Evolutionary conservation across 2,329 filamentous ascomycete species (phyloP), one percentile per base, ranked within the genome.

Genomic region (Neofusicoccum ribis): DNA sequence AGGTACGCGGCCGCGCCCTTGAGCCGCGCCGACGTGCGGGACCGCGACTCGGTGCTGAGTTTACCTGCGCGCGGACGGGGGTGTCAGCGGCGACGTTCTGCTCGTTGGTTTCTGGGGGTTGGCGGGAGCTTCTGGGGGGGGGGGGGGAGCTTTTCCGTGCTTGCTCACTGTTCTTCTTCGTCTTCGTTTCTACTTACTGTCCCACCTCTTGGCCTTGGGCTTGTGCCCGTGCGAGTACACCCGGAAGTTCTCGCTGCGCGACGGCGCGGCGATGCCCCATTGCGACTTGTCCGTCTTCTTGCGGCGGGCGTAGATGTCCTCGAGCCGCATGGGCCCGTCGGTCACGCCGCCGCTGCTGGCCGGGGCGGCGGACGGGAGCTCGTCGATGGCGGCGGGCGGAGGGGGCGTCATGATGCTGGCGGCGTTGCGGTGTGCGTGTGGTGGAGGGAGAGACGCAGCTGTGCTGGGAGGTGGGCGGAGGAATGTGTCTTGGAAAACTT

Each of bases 211-310:
- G 3, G 94, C 91, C 73, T 88, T 89, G 3, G 91, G 90, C 74
- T 94, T 93, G 69, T 82, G 77, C 36, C 77, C 72, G 75, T 87
- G 79, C 68, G 79, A 88, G 63, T 87, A 84, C 64, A 86, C 88
- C 79, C 95, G 95, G 79, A 96, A 97, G 82, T 91, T 88, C 71
- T 93, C 90, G 76, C 91, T 91, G 77, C 89, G 89, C 2, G 90
- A 89, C 59, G 86, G 84, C 9, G 92, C 91, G 37, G 93, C 94
- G 52, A 92, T 86, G 43, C 90, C 90, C 91, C 68, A 91, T 83
- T 79, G 76, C 44, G 95, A 82, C 72, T 86, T 88, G 3, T 89
- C 90, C n/a, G 87, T 85, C 72, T 90, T 91, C 67, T 84, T 85
- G 56, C 94, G 86, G 70, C 90, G 84, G 44, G 86, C 86, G 63